These are phyloP conservation scores for Fusarium sororula DNA, from an alignment of 2,329 filamentous ascomycete genomes.

Conservation along the genomic window DNA sequence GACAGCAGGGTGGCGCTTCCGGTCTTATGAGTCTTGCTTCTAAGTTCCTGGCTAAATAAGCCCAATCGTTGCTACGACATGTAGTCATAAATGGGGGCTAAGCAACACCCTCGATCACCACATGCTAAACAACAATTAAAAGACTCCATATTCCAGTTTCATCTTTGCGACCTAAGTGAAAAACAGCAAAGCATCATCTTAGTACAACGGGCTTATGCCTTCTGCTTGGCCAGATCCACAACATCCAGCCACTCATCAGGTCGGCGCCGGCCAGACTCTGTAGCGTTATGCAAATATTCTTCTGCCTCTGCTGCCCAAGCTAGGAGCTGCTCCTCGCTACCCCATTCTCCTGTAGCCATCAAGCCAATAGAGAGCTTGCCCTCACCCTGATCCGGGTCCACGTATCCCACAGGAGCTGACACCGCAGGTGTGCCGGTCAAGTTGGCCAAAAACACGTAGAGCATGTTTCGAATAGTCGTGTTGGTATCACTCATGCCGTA, in stretches of 20 bases:
- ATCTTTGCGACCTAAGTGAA: neutral
- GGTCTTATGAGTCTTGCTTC: constrained; percentile 57
- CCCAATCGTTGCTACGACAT: neutral
- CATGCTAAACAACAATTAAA: neutral
- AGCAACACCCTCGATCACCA: neutral
- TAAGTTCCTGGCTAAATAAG: constrained; percentile 53
- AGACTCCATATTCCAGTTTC: neutral
- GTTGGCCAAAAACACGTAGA: constrained; percentile 87
- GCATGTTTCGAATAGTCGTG: constrained; percentile 78
- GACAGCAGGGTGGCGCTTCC: constrained; percentile 49
- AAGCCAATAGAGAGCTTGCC: constrained; percentile 70
- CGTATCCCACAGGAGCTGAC: constrained; percentile 79
- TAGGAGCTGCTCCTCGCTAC: constrained; percentile 69
- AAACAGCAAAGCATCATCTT: neutral
- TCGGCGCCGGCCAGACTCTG: constrained; percentile 59
- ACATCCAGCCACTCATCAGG: constrained; percentile 69
- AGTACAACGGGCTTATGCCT: neutral
- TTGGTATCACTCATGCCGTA: constrained; percentile 82
- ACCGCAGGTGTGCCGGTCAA: constrained; percentile 81
- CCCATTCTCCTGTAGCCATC: constrained; percentile 74
- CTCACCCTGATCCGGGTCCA: constrained; percentile 61
- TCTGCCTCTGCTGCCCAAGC: constrained; percentile 68
- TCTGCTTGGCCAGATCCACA: constrained; percentile 45
- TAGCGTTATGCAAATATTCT: constrained; percentile 60
- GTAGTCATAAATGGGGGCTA: neutral